Evolutionary conservation across 1,139 yeast species (phyloP).

Genomic region (Tardiomyces depauwii): DNA sequence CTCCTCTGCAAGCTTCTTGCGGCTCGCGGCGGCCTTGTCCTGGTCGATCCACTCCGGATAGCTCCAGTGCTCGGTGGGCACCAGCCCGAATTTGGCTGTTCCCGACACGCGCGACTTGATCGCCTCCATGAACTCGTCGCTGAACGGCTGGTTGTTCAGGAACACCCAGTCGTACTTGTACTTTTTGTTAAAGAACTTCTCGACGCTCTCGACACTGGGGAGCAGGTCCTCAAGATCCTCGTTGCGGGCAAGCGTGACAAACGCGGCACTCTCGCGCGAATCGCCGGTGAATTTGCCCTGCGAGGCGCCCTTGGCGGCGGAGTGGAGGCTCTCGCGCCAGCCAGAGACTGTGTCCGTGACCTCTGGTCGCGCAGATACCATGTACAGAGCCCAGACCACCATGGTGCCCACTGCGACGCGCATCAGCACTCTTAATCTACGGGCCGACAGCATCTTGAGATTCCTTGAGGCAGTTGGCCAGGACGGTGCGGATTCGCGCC

Average conservation of each 20-base stretch:
- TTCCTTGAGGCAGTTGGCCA: too few relatives aligned
- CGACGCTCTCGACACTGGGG: slow-evolving; percentile 58
- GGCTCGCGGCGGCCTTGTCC: slow-evolving; percentile 41
- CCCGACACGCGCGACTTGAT: slow-evolving; percentile 44
- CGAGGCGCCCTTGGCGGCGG: too few relatives aligned
- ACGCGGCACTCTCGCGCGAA: slow-evolving; percentile 60
- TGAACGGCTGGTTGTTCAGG: slow-evolving; percentile 66
- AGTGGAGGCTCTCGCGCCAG: too few relatives aligned
- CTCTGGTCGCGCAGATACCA: too few relatives aligned
- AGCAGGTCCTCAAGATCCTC: slow-evolving; percentile 60
- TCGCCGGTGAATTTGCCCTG: slow-evolving; percentile 14
- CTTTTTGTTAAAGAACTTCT: slow-evolving; percentile 84
- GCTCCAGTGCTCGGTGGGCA: slow-evolving; percentile 46
- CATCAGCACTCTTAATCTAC: too few relatives aligned
- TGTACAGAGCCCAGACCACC: too few relatives aligned
- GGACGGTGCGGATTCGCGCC: too few relatives aligned
- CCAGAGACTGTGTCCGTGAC: too few relatives aligned
- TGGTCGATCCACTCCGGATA: slow-evolving; percentile 33
- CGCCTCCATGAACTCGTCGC: slow-evolving; percentile 44
- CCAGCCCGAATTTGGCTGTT: slow-evolving; percentile 51
- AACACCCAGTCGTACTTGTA: slow-evolving; percentile 84
- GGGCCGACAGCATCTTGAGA: too few relatives aligned
- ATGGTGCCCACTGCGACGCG: too few relatives aligned
- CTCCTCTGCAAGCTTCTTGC: slow-evolving; percentile 60
- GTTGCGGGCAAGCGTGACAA: slow-evolving; percentile 75